Conservation (phyloP, 352 stramenopile species). For the Pythium dissotocum region DNA sequence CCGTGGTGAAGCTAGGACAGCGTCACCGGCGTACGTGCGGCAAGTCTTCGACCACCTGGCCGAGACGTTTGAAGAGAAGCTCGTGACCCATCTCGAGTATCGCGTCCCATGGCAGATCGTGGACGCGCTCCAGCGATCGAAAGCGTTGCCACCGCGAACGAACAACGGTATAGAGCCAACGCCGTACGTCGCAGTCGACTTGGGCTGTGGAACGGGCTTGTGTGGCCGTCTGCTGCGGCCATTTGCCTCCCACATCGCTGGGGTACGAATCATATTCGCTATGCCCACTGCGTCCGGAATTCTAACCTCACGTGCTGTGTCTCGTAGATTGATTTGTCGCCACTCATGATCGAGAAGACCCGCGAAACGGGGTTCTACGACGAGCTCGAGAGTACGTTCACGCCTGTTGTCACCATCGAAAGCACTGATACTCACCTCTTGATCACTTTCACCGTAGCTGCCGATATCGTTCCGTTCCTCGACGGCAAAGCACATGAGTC, state of each 20-base stretch:
- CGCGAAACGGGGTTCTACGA: constrained; percentile 64
- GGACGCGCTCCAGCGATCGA: constrained; percentile 51
- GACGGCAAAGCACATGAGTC: constrained; percentile 36
- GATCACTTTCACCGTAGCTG: constrained; percentile 28
- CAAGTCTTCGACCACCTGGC: constrained; percentile 81
- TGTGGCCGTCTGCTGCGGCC: constrained; percentile 68
- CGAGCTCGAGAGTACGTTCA: constrained; percentile 61
- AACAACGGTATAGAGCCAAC: not conserved
- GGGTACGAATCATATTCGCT: constrained; percentile 31
- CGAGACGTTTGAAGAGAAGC: constrained; percentile 80
- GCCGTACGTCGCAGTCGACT: constrained; percentile 49
- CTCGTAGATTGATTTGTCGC: constrained; percentile 73
- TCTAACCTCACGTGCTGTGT: not conserved
- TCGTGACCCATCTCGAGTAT: constrained; percentile 79
- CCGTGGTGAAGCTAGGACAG: constrained; percentile 45
- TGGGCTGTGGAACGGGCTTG: constrained; percentile 78
- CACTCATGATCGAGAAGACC: constrained; percentile 81
- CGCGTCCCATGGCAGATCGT: constrained; percentile 79
- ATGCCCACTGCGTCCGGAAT: not conserved
- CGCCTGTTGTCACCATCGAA: not conserved
- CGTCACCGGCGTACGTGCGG: constrained; percentile 63
- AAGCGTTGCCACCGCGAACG: constrained; percentile 29
- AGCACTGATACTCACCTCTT: not conserved
- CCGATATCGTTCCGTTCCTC: constrained; percentile 61
- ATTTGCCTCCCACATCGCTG: constrained; percentile 54